These are phyloP conservation scores for Aciculosporium take DNA, from an alignment of 2,329 filamentous ascomycete genomes.

Conservation along the genomic window DNA sequence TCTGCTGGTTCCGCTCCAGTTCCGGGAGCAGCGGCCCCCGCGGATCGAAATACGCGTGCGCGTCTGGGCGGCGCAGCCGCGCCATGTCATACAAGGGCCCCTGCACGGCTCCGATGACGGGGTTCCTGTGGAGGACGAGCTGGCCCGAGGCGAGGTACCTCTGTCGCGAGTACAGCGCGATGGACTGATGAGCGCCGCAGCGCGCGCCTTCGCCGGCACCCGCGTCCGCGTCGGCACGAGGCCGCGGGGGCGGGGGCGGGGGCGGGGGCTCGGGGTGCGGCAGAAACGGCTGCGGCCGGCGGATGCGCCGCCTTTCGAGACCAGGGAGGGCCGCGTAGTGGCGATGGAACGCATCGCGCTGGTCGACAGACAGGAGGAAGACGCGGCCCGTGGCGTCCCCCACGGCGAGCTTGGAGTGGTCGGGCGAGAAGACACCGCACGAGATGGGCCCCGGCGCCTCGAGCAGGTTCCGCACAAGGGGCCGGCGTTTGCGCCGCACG, in stretches of 20 bases:
- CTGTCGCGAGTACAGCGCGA: slow-evolving; percentile 13
- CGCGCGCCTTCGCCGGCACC: slow-evolving; percentile 3
- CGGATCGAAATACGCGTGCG: slow-evolving; percentile 31
- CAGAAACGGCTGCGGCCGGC: slow-evolving; percentile 32
- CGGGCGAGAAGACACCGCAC: slow-evolving; percentile 42
- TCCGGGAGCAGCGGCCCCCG: slow-evolving; percentile 28
- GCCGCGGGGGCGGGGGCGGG: slow-evolving; percentile 15
- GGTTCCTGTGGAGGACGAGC: slow-evolving; percentile 29
- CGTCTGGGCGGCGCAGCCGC: slow-evolving; percentile 31
- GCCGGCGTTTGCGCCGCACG: slow-evolving; percentile 29
- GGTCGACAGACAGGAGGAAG: slow-evolving; percentile 37
- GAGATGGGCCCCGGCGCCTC: slow-evolving; percentile 42
- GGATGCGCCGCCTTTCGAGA: slow-evolving; percentile 20
- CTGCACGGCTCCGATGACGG: slow-evolving; percentile 39
- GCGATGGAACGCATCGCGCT: slow-evolving; percentile 23
- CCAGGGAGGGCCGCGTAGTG: slow-evolving; percentile 24
- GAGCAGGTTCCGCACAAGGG: slow-evolving; percentile 38
- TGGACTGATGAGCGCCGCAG: slow-evolving; percentile 6
- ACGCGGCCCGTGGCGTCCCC: slow-evolving; percentile 49
- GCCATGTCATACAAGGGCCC: slow-evolving; percentile 36
- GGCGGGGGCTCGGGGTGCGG: slow-evolving; percentile 36
- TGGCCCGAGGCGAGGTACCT: slow-evolving; percentile 24
- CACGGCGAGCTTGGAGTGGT: slow-evolving; percentile 39
- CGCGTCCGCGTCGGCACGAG: no score
- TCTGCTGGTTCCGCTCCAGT: slow-evolving; percentile 30